Conservation (phyloP, 83 land plant species). For the Thuja plicata region DNA sequence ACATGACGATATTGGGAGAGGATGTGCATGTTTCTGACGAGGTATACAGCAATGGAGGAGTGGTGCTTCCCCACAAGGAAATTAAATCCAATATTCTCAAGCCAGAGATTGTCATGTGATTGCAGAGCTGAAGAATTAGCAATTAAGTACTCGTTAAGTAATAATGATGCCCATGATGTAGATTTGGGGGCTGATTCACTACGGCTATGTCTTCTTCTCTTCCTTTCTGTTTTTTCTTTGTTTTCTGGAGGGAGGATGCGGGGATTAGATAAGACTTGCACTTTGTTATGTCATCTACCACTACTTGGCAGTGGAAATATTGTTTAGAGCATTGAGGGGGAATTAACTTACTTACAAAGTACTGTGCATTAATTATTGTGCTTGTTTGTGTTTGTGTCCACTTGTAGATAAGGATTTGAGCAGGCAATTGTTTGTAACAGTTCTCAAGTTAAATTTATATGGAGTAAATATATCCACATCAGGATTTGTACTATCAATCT, state of each 20-base stretch:
- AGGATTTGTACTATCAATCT: not conserved
- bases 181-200: not conserved
- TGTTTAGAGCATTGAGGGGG: not conserved
- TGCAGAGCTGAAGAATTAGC: not conserved
- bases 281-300: not conserved
- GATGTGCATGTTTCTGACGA: constrained; percentile 94
- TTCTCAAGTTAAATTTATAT: not conserved
- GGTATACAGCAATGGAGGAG: constrained; percentile 84
- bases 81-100: constrained; percentile 83
- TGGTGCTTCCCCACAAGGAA: constrained; percentile 92
- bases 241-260: not conserved
- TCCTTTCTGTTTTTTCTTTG: not conserved
- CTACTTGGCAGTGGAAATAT: not conserved
- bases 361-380: not conserved
- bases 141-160: not conserved
- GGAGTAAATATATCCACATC: not conserved
- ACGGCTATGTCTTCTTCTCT: not conserved
- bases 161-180: not conserved
- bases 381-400: constrained; percentile 2
- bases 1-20: constrained; percentile 90
- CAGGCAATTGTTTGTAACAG: not conserved
- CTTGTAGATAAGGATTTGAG: constrained; percentile 4
- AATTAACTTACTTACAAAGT: not conserved
- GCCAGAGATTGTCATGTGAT: constrained; percentile 90
- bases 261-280: not conserved